These are phyloP conservation scores for Geotrichum reessii DNA, from an alignment of 1,139 yeast species.

Conservation along the genomic window DNA sequence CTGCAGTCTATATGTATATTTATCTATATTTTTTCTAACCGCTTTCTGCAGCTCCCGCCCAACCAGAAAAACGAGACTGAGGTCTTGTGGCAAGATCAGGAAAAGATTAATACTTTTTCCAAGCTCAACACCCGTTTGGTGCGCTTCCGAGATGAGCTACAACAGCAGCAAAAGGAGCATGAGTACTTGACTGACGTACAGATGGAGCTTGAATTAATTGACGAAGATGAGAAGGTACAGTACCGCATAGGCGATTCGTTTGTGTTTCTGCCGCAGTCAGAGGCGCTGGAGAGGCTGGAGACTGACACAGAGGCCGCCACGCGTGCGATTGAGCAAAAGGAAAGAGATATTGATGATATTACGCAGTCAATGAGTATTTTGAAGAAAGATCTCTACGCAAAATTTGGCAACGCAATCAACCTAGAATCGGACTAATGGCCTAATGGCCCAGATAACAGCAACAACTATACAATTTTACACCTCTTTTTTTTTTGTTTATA, in stretches of 20 bases:
- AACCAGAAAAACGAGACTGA: constrained; percentile 52
- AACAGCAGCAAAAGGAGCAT: constrained; percentile 57
- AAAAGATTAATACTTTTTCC: constrained; percentile 80
- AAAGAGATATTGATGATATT: constrained; percentile 46
- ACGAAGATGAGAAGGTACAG: constrained; percentile 56
- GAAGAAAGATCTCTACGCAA: constrained; percentile 73
- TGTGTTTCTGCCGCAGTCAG: constrained; percentile 56
- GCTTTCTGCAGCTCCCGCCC: constrained; percentile 22
- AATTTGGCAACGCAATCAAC: constrained; percentile 86
- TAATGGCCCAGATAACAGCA: background rate
- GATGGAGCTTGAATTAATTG: constrained; percentile 78
- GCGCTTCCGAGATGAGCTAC: constrained; percentile 47
- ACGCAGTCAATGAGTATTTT: constrained; percentile 53
- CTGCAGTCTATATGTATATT: background rate
- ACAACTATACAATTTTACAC: background rate
- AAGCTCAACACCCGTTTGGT: constrained; percentile 70
- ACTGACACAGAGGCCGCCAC: constrained; percentile 51
- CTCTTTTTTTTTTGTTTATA: background rate
- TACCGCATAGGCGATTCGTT: constrained; percentile 70
- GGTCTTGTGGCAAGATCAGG: constrained; percentile 86
- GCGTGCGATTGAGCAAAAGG: constrained; percentile 44
- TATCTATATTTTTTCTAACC: no score
- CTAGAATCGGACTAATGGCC: constrained; percentile 44
- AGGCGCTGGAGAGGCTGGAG: constrained; percentile 65
- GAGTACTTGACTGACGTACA: constrained; percentile 85